Evolutionary conservation across 2,329 filamentous ascomycete genomes (phyloP).

Genomic region (Pseudophaeomoniella oleicola): DNA sequence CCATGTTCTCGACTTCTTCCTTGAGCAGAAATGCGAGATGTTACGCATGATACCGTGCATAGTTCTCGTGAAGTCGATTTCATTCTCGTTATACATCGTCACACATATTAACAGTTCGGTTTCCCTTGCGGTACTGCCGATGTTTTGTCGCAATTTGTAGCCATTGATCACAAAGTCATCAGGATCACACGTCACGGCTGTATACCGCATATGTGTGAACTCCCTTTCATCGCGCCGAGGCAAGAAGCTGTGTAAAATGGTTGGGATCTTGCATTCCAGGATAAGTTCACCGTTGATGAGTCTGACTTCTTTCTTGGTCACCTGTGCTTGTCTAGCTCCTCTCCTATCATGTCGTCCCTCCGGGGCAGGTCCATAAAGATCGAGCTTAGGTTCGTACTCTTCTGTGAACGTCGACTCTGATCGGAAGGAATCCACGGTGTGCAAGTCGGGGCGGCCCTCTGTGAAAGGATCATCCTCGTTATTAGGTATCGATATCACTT

Average conservation of each 20-base stretch:
- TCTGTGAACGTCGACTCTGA: slow-evolving; percentile 48
- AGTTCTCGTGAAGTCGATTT: slow-evolving; percentile 88
- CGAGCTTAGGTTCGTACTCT: slow-evolving; percentile 32
- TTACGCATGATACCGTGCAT: slow-evolving; percentile 99
- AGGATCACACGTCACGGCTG: slow-evolving; percentile 93
- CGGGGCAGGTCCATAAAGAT: slow-evolving; percentile 74
- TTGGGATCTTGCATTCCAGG: slow-evolving; percentile 96
- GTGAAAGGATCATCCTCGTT: slow-evolving; percentile 57
- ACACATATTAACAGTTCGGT: slow-evolving; percentile 94
- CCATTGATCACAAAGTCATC: slow-evolving; percentile 81
- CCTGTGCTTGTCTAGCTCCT: slow-evolving; percentile 73
- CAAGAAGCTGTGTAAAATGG: slow-evolving; percentile 92
- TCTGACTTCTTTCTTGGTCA: slow-evolving; percentile 84
- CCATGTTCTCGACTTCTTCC: slow-evolving; percentile 87
- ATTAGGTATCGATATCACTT: slow-evolving; percentile 53
- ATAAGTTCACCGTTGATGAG: slow-evolving; percentile 97
- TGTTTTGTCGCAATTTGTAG: slow-evolving; percentile 85
- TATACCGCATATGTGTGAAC: slow-evolving; percentile 98
- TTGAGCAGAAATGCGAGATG: slow-evolving; percentile 87
- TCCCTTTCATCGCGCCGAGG: slow-evolving; percentile 85
- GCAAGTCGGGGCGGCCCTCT: slow-evolving; percentile 41
- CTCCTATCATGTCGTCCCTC: slow-evolving; percentile 74
- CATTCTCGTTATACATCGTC: slow-evolving; percentile 99
- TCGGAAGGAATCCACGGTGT: slow-evolving; percentile 49
- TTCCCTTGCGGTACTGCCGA: slow-evolving; percentile 69